These are phyloP conservation scores for Alternaria gansuensis DNA, from an alignment of 2,329 filamentous ascomycete species.

Conservation along the genomic window DNA sequence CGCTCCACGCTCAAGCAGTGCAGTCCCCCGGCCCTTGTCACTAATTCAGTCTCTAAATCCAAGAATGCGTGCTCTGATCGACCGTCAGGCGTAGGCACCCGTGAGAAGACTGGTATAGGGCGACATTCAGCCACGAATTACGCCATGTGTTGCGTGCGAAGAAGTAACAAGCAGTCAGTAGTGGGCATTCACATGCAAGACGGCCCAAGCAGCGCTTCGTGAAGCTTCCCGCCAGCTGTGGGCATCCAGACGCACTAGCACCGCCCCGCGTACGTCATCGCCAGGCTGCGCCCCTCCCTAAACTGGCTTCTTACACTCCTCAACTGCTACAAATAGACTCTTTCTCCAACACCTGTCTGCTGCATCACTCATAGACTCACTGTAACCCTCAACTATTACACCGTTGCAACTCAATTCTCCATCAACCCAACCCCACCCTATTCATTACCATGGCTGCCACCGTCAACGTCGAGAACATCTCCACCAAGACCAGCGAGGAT, in stretches of 20 bases:
- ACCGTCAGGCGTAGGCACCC: neutral
- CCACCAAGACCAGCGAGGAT: constrained; percentile 80
- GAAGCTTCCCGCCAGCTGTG: constrained; percentile 34
- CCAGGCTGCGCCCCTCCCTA: constrained; percentile 28
- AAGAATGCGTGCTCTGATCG: neutral
- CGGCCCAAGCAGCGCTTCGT: constrained; percentile 25
- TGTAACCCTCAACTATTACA: neutral
- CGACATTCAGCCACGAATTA: neutral
- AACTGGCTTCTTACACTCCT: constrained; percentile 23
- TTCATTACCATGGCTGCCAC: constrained; percentile 64
- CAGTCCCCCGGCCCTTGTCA: neutral
- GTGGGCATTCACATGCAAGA: constrained; percentile 20
- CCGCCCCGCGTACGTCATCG: constrained; percentile 37
- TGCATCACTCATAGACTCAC: constrained; percentile 2
- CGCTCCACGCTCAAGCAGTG: neutral
- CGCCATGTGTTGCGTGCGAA: neutral
- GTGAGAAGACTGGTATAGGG: neutral
- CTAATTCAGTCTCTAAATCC: neutral
- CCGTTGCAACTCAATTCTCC: neutral
- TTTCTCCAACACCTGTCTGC: constrained; percentile 11
- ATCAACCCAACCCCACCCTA: constrained; percentile 1
- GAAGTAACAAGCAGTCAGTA: constrained; percentile 3
- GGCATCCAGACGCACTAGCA: constrained; percentile 23
- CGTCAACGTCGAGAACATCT: constrained; percentile 91
- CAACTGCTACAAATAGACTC: constrained; percentile 26